Conservation (phyloP, 805 yeast genomes). For the Wickerhamiella azymoides region DNA sequence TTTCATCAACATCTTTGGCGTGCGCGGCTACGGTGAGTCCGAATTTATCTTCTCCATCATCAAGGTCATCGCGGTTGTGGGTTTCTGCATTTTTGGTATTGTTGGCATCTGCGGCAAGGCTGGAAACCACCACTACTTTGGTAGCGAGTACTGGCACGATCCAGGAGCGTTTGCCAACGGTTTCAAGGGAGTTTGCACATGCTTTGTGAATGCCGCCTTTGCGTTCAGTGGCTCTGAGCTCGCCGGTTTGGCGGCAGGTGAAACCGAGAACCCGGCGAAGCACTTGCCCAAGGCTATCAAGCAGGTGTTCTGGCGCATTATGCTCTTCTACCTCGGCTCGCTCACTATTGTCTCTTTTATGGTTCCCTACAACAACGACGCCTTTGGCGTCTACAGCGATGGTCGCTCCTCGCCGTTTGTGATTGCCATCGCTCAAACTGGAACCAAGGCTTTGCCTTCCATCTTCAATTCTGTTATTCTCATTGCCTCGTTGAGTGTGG, state of each 20-base stretch:
- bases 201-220: conserved; percentile 61
- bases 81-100: conserved; percentile 41
- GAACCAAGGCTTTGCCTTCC: conserved; percentile 49
- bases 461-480: conserved; percentile 55
- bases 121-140: conserved; percentile 32
- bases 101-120: conserved; percentile 39
- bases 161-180: conserved; percentile 44
- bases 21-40: conserved; percentile 45
- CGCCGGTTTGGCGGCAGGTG: conserved; percentile 62
- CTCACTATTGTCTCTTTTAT: conserved; percentile 45
- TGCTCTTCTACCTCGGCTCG: conserved; percentile 48
- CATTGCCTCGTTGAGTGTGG: conserved; percentile 55
- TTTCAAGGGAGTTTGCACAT: conserved; percentile 51
- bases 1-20: conserved; percentile 35
- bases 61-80: conserved; percentile 39
- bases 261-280: conserved; percentile 50
- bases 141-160: conserved; percentile 27
- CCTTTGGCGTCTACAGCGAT: conserved; percentile 39
- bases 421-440: conserved; percentile 49
- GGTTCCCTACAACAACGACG: conserved; percentile 44
- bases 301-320: conserved; percentile 68
- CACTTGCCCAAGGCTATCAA: conserved; percentile 59
- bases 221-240: conserved; percentile 64
- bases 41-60: conserved; percentile 40
- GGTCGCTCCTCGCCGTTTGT: conserved; percentile 59